Conservation (phyloP, 805 yeast genomes). For the Hanseniaspora lachancei region DNA sequence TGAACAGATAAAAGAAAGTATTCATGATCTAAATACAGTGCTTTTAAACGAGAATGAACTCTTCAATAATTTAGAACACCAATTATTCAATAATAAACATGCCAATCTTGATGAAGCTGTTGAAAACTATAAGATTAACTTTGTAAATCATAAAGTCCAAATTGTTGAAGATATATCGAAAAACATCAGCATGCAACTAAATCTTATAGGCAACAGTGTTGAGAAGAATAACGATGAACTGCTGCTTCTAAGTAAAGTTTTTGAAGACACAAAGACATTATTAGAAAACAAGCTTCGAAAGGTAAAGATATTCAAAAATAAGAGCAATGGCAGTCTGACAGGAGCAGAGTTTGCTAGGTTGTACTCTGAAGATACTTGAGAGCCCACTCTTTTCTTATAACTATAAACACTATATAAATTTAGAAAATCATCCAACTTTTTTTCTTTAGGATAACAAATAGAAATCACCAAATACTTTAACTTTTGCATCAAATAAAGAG, state of each 20-base stretch:
- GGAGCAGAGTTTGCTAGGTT: neutral
- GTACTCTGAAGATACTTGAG: neutral
- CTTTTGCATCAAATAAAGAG: conserved; percentile 54
- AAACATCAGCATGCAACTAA: neutral
- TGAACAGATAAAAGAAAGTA: neutral
- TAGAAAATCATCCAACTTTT: no score
- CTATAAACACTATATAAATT: neutral
- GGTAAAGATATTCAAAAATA: neutral
- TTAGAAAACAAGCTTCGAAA: neutral
- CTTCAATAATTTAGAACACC: neutral
- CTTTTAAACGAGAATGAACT: neutral
- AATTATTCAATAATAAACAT: neutral
- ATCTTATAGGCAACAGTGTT: neutral
- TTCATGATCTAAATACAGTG: conserved; percentile 3
- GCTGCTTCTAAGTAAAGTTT: neutral
- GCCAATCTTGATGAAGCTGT: neutral
- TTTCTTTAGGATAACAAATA: conserved; percentile 36
- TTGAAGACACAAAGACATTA: neutral
- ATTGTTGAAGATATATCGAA: neutral
- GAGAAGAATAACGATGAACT: neutral
- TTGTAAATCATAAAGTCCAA: neutral
- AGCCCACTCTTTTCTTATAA: neutral
- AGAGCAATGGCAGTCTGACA: neutral
- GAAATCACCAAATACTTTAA: conserved; percentile 59
- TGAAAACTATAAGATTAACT: neutral